Evolutionary conservation across 2,329 filamentous ascomycete species (phyloP).

Genomic region (Fusarium tanahbumbuense): DNA sequence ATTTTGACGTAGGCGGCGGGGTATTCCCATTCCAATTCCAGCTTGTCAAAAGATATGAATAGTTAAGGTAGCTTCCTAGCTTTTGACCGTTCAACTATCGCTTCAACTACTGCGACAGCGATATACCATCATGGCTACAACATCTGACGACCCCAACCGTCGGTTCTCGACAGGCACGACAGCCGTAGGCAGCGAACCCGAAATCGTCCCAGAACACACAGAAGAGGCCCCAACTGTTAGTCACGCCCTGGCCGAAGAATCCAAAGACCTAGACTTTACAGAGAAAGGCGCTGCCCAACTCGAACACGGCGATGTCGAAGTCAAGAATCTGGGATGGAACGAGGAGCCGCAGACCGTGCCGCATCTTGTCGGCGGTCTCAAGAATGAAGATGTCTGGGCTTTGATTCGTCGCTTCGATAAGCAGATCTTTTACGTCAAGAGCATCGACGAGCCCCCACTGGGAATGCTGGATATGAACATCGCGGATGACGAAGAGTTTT

Average conservation of each 20-base stretch:
- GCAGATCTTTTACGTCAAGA: slow-evolving; percentile 75
- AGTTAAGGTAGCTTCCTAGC: neutral
- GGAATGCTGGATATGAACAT: slow-evolving; percentile 83
- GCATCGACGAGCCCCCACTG: slow-evolving; percentile 62
- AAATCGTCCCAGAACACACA: slow-evolving; percentile 45
- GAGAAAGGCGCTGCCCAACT: slow-evolving; percentile 60
- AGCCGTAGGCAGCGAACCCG: slow-evolving; percentile 44
- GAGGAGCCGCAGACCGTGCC: slow-evolving; percentile 66
- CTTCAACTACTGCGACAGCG: neutral
- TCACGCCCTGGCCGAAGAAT: slow-evolving; percentile 52
- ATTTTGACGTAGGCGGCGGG: slow-evolving; percentile 41
- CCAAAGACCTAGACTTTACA: slow-evolving; percentile 44
- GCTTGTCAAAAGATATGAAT: slow-evolving; percentile 1
- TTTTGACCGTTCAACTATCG: neutral
- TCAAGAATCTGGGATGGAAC: slow-evolving; percentile 77
- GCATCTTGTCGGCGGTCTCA: slow-evolving; percentile 73
- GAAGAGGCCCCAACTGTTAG: slow-evolving; percentile 51
- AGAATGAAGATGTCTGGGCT: slow-evolving; percentile 80
- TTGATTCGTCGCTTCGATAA: slow-evolving; percentile 80
- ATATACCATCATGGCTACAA: slow-evolving; percentile 28
- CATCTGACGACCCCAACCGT: slow-evolving; percentile 21
- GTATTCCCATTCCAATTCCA: slow-evolving; percentile 24
- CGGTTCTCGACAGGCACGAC: slow-evolving; percentile 34
- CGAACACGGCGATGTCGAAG: slow-evolving; percentile 64
- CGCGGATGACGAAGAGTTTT: slow-evolving; percentile 85